A percentile compares a stretch with the other conserved stretches of the same genome.
These are phyloP conservation scores for Tritrichomonas musculus DNA, from an alignment of 208 protist species.

Conservation along the genomic window DNA sequence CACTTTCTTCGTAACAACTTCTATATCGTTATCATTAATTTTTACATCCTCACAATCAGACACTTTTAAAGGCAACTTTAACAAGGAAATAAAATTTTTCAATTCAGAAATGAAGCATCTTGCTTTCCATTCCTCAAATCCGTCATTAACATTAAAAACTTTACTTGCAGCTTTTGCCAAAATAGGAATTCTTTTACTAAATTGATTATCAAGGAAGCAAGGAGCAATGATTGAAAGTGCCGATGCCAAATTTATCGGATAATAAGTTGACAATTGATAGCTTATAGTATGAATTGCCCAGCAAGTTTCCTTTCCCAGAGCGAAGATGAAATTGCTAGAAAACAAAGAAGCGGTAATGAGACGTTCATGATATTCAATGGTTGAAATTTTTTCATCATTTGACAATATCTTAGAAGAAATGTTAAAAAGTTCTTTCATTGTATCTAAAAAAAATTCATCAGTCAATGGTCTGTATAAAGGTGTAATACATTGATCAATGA, in stretches of 20 bases:
- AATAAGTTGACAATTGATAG: background rate
- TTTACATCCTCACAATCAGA: background rate
- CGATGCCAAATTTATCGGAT: background rate
- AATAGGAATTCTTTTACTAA: background rate
- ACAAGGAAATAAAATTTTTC: background rate
- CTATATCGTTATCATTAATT: background rate
- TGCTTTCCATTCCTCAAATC: background rate
- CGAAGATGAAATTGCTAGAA: background rate
- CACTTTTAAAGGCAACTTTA: background rate
- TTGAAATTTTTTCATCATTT: background rate
- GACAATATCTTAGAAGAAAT: background rate
- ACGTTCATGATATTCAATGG: background rate
- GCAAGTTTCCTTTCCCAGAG: background rate
- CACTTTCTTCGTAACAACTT: background rate
- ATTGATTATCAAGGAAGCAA: background rate
- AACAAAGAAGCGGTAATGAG: background rate
- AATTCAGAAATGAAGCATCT: background rate
- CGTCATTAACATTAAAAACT: background rate
- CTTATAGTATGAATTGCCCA: background rate
- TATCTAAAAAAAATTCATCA: background rate
- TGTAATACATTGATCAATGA: background rate
- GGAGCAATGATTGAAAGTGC: background rate
- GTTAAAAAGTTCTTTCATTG: background rate
- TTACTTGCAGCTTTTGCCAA: background rate
- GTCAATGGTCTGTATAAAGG: background rate